phyloP scores from a whole-genome alignment of 768 basidiomycete genomes.

The Leccinum sublutescens region DNA sequence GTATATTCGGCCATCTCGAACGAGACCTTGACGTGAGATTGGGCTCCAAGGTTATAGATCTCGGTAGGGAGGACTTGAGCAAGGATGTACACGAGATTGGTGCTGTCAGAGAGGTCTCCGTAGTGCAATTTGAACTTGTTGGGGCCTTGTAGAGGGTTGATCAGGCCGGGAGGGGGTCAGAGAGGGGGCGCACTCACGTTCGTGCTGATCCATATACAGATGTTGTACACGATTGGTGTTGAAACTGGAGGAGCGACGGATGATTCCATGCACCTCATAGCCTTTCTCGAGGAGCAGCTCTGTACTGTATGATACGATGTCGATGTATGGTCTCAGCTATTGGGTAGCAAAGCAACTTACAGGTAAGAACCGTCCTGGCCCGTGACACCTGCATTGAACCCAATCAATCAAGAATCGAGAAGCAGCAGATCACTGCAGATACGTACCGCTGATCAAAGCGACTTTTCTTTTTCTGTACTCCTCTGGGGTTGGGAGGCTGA shows the following conservation, averaged over 20 bases:
- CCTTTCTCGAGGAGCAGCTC: slow-evolving; percentile 85
- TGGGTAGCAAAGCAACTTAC: slow-evolving; percentile 42
- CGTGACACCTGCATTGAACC: slow-evolving; percentile 68
- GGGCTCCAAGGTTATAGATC: slow-evolving; percentile 97
- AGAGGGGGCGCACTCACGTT: slow-evolving; percentile 52
- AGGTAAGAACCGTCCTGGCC: slow-evolving; percentile 97
- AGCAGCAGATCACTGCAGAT: background rate
- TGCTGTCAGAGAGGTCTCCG: slow-evolving; percentile 93
- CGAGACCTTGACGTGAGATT: slow-evolving; percentile 98
- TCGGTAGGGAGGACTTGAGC: slow-evolving; percentile 93
- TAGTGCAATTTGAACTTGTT: slow-evolving; percentile 84
- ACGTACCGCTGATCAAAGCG: slow-evolving; percentile 84
- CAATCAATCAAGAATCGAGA: slow-evolving; percentile 8
- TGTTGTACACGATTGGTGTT: slow-evolving; percentile 95
- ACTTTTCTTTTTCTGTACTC: slow-evolving; percentile 91
- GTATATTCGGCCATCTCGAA: slow-evolving; percentile 99
- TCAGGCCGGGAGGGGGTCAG: background rate
- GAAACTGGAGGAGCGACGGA: slow-evolving; percentile 96
- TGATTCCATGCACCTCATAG: slow-evolving; percentile 93
- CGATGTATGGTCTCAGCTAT: slow-evolving; percentile 1
- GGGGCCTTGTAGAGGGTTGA: slow-evolving; percentile 44
- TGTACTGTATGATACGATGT: slow-evolving; percentile 47
- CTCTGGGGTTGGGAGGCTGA: slow-evolving; percentile 66
- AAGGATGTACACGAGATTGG: slow-evolving; percentile 95
- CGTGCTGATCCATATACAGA: slow-evolving; percentile 90